Evolutionary conservation across 148 eudicot species (phyloP).

Genomic region (Vaccinium myrtillus): DNA sequence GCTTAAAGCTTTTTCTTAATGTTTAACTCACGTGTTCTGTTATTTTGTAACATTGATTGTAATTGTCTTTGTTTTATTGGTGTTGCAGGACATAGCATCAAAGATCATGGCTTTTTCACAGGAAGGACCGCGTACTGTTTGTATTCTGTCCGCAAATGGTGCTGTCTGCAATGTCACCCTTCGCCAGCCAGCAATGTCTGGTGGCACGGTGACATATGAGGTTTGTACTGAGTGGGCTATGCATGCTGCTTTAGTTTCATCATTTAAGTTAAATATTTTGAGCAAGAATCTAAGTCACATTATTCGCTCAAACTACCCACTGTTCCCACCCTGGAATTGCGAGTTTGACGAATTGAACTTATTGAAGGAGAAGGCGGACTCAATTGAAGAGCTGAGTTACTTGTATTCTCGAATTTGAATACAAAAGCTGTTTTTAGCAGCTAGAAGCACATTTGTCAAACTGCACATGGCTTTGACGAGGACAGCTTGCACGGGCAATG

Average conservation of each 20-base stretch:
- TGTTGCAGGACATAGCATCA: slow-evolving; percentile 63
- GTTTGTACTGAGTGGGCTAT: slow-evolving; percentile 27
- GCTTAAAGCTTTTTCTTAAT: not conserved
- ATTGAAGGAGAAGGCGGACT: not conserved
- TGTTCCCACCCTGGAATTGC: not conserved
- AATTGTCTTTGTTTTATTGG: not conserved
- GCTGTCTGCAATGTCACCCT: slow-evolving; percentile 68
- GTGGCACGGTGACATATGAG: slow-evolving; percentile 69
- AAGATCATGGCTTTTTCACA: slow-evolving; percentile 68
- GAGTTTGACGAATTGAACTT: not conserved
- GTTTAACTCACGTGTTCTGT: not conserved
- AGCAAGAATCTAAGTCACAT: not conserved
- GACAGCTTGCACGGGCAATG: not conserved
- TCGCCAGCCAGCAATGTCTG: slow-evolving; percentile 59
- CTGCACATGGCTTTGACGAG: not conserved
- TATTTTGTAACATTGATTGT: not conserved
- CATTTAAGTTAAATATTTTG: not conserved
- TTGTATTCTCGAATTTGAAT: not conserved
- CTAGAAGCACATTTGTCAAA: not conserved
- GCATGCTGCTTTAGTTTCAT: not conserved
- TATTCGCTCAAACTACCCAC: not conserved
- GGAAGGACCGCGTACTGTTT: slow-evolving; percentile 74
- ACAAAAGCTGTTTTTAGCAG: not conserved
- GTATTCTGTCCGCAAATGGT: slow-evolving; percentile 79
- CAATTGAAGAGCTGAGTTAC: not conserved